Base-by-base conservation (phyloP, 805 yeast genomes). In the Pichia kluyveri region DNA sequence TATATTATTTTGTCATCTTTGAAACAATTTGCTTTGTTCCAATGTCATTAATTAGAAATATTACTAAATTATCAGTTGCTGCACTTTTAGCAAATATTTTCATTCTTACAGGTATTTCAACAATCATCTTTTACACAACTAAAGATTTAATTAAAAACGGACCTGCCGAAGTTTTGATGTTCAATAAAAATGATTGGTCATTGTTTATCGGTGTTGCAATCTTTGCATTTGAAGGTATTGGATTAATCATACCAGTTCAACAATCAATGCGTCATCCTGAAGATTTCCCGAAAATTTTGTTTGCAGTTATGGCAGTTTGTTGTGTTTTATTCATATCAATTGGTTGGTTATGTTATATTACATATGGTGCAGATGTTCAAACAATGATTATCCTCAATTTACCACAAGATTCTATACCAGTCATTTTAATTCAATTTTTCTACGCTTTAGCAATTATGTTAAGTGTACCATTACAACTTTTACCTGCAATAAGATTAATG, bases 161-260 rank as follows among this genome's bases (percentile, higher is more conserved):
- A 3, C 62, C 73, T 0, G 69, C 69, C 9, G 80, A 76, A 3
- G 70, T 84, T 32, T 69, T 70, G 23, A 62, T 65, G 34, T 75
- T 84, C 65, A 84, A 84, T 61, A 51, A 68, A 31, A 69, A 72
- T 5, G 72, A 72, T 44, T 85, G 86, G 72, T 78, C 91, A 0
- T 65, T 86, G 43, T 85, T 85, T 58, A 80, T 85, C 44, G 95
- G 95, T 9, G 86, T 86, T 8, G 90, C 91, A 2, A 85, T 86
- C 31, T 86, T 86, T 69, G 88, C 93, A n/a, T 86, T 84, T 60
- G 95, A 86, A 66, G 95, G 95, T 1, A 84, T 86, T 49, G 93
- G 95, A 0, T 69, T 86, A 42, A 82, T 86, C 44, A 82, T 86
- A 26, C 95, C 95, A 0, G 82, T 86, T 46, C 88, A 85, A 58